These are phyloP conservation scores for Drosera capensis DNA, from an alignment of 148 eudicot species.

Conservation along the genomic window DNA sequence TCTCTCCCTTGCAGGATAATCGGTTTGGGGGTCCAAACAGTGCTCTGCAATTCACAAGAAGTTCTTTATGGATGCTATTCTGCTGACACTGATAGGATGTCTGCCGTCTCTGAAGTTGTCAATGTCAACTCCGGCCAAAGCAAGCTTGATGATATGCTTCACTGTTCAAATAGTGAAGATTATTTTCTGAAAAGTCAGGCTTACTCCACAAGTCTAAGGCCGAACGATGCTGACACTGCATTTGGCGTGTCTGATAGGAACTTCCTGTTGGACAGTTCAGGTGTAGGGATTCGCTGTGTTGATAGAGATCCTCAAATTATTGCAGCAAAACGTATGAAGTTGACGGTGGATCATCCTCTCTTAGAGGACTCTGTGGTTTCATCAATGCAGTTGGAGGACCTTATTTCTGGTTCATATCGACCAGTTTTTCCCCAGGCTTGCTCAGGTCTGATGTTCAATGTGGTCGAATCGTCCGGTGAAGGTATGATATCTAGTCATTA, in stretches of 20 bases:
- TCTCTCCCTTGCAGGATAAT: too few species aligned
- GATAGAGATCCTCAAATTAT: conserved; percentile 13
- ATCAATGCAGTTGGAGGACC: conserved; percentile 26
- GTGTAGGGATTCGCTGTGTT: conserved; percentile 14
- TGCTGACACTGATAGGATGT: conserved; percentile 16
- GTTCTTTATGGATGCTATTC: conserved; percentile 40
- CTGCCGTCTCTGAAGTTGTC: conserved; percentile 21
- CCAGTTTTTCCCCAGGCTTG: conserved; percentile 14
- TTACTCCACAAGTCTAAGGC: conserved; percentile 12
- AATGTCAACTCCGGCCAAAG: conserved; percentile 14
- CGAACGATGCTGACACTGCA: conserved; percentile 20
- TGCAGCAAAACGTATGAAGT: conserved; percentile 34
- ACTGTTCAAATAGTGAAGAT: conserved; percentile 30
- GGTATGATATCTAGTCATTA: conserved; percentile 56
- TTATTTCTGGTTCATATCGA: conserved; percentile 22
- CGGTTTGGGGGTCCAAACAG: too few species aligned
- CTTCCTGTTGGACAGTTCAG: conserved; percentile 11
- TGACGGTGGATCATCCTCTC: conserved; percentile 38
- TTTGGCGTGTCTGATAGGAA: conserved; percentile 13
- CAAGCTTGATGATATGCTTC: conserved; percentile 18
- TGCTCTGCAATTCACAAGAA: conserved; percentile 37
- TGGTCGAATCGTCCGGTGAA: conserved; percentile 68
- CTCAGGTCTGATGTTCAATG: conserved; percentile 36
- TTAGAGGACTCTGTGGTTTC: conserved; percentile 19
- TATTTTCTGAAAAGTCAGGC: conserved; percentile 40